Base-by-base conservation (phyloP, 768 basidiomycete species). In the Naganishia kalamii region DNA sequence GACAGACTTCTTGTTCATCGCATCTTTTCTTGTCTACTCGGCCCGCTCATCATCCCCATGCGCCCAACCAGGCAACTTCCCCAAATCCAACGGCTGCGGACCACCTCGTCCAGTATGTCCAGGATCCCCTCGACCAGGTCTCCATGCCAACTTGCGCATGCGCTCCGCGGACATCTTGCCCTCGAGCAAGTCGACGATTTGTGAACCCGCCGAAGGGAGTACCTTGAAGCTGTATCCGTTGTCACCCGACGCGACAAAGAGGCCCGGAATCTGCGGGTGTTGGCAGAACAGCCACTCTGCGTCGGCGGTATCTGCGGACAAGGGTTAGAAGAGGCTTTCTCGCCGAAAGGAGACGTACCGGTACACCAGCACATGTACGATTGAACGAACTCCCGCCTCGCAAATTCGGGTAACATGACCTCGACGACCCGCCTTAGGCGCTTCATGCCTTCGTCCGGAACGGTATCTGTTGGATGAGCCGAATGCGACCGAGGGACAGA, bases 401-500 rank as follows among this genome's bases (percentile, higher is more conserved):
- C 61, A 25, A 73, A 70, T 44, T 62, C 49, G 1, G 77, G 77
- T n/a, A 78, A 68, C 60, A 70, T 69, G n/a, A 69, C 69, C 21
- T 65, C 46, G 29, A 78, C 70, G 3, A 74, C 57, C 3, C 66
- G 46, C 15, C 68, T 59, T 47, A 78, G 73, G 19, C 68, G 68
- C 17, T 63, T 63, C 12, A 63, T 49, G 0, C 68, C 65, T n/a
- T 71, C 75, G 25, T 67, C 65, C 0, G 77, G 75, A 21, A 75
- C 72, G 3, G 75, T 74, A 66, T 78, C 77, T 2, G 70, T 72
- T 25, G 75, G 74, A 65, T 78, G 70, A 15, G 54, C 46, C 7
- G 75, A 75, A 63, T 78, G 74, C 10, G 74, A 74, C 23, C 77
- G 69, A 13, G 77, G 77, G 0, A 78, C 77, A 19, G 72, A 74